Base-by-base conservation (phyloP, 495 filamentous ascomycete genomes). In the Chaetomium fimeti region DNA sequence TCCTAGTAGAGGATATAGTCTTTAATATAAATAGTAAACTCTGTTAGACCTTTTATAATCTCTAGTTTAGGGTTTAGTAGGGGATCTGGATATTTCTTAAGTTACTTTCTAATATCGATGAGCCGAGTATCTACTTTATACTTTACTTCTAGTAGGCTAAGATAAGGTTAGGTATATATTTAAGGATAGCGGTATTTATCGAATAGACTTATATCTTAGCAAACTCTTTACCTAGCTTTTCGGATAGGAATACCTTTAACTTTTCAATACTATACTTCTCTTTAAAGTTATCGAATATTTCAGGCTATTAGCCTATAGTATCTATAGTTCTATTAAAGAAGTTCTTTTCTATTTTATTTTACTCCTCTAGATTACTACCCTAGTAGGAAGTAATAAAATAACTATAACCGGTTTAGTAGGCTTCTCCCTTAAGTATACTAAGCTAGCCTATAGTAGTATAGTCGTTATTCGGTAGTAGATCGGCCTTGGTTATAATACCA, bases 401-500 rank as follows among this genome's bases (percentile, higher is more conserved):
- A 0, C 85, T 85, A 43, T 88, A 79, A 0, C 88, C 88, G 0
- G 89, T 81, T 0, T 62, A 42, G 61, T 88, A 87, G 18, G 73
- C 73, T 25, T 77, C 52, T 6, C 86, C 86, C 0, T 75, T 72
- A 12, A 94, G 74, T 49, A 90, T 87, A 0, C 80, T 71, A 0
- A 82, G 61, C 84, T 88, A 90, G 25, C 85, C 83, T 3, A 25
- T 7, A 1, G 64, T 55, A 0, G 69, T 58, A 29, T 85, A 71
- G n/a, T 82, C 78, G 0, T 75, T 77, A 0, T 65, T 56, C 1
- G 84, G 81, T 0, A 91, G 67, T 0, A 86, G 79, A 67, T 96
- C 91, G 0, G 91, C 90, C 69, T 93, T 96, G 0, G 91, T 95
- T 48, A 93, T 79, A 0, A 93, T 88, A 0, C 91, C 91, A 32